Evolutionary conservation across 805 yeast species (phyloP).

Genomic region (Cephaloascus fragrans): DNA sequence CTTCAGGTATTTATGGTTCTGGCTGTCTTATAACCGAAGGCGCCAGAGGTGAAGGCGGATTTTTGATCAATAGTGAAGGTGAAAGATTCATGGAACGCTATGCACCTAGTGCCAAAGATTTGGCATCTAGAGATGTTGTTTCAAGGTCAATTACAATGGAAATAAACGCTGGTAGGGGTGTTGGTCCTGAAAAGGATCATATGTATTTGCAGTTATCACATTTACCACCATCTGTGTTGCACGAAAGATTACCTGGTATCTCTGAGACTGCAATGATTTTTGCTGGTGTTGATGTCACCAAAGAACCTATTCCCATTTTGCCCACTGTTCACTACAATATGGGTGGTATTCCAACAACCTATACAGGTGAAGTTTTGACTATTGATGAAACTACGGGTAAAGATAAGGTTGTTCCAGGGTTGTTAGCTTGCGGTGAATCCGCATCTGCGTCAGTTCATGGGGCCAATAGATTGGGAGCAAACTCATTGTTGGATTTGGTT

Average conservation of each 20-base stretch:
- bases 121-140: conserved; percentile 38
- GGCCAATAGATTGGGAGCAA: conserved; percentile 39
- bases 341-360: conserved; percentile 40
- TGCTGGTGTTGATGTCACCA: conserved; percentile 39
- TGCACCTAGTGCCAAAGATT: conserved; percentile 37
- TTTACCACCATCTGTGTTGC: conserved; percentile 33
- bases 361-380: conserved; percentile 35
- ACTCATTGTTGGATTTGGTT: conserved; percentile 36
- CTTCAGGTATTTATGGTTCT: conserved; percentile 37
- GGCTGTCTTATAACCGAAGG: conserved; percentile 40
- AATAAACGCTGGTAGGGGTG: conserved; percentile 39
- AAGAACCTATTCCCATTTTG: conserved; percentile 37
- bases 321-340: conserved; percentile 39
- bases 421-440: conserved; percentile 38
- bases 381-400: conserved; percentile 31
- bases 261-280: conserved; percentile 38
- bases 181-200: conserved; percentile 36
- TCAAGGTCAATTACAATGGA: conserved; percentile 40
- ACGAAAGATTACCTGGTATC: conserved; percentile 39
- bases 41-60: conserved; percentile 43
- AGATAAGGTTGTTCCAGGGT: conserved; percentile 35
- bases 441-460: conserved; percentile 41
- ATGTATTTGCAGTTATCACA: conserved; percentile 35
- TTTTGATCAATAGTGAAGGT: conserved; percentile 36
- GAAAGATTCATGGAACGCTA: conserved; percentile 41